phyloP scores from a whole-genome alignment of 2,329 filamentous ascomycete genomes.

The Ceratocystis huliohia region DNA sequence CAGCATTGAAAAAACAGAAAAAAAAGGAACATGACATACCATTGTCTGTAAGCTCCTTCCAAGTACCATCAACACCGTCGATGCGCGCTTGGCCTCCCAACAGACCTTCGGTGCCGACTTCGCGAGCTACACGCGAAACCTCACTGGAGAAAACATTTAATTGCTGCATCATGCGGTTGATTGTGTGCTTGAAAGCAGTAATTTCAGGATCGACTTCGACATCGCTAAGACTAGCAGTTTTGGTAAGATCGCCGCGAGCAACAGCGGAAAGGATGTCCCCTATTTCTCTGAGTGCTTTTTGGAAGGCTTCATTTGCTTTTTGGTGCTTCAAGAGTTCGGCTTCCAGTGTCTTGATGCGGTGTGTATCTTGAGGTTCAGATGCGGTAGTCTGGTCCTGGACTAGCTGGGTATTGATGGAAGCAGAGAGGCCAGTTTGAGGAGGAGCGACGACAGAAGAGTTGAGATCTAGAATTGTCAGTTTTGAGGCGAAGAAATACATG shows the following conservation, averaged over 20 bases:
- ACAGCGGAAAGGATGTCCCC: slow-evolving; percentile 95
- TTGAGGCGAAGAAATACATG: slow-evolving; percentile 46
- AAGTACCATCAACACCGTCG: slow-evolving; percentile 86
- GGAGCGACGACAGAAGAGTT: slow-evolving; percentile 77
- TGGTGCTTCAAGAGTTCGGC: slow-evolving; percentile 93
- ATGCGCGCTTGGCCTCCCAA: slow-evolving; percentile 90
- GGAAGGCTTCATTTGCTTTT: slow-evolving; percentile 96
- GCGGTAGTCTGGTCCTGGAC: slow-evolving; percentile 59
- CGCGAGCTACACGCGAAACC: slow-evolving; percentile 84
- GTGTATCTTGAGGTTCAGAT: slow-evolving; percentile 73
- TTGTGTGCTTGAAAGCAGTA: slow-evolving; percentile 92
- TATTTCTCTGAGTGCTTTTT: slow-evolving; percentile 91
- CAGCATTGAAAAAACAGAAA: neutral
- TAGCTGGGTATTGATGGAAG: slow-evolving; percentile 73
- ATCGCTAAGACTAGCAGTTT: slow-evolving; percentile 90
- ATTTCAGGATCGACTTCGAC: slow-evolving; percentile 98
- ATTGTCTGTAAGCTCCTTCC: slow-evolving; percentile 91
- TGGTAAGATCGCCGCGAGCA: slow-evolving; percentile 86
- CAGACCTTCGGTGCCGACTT: slow-evolving; percentile 91
- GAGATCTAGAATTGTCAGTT: slow-evolving; percentile 73
- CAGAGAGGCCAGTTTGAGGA: slow-evolving; percentile 73
- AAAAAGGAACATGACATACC: slow-evolving; percentile 33
- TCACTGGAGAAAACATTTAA: slow-evolving; percentile 93
- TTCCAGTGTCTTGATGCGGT: slow-evolving; percentile 75
- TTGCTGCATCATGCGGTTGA: slow-evolving; percentile 99